Percentiles rank a stretch among this genome's conserved stretches.
Evolutionary conservation across 1,284 basidiomycete genomes (phyloP).

Genomic region (Ganoderma meredithae): DNA sequence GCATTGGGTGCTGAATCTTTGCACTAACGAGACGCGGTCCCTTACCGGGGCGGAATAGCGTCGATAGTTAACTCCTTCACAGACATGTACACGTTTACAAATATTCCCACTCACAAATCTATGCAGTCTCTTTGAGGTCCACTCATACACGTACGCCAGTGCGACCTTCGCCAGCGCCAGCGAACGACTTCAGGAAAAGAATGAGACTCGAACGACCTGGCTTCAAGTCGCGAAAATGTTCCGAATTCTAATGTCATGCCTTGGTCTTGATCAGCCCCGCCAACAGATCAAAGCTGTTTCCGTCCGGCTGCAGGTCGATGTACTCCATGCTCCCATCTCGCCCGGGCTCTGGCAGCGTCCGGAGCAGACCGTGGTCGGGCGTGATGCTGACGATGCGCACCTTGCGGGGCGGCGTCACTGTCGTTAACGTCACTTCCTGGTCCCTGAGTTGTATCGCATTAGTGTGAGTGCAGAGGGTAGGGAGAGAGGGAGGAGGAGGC

Average conservation of each 20-base stretch:
- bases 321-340: constrained; percentile 45
- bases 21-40: too few species aligned
- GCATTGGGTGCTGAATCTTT: too few species aligned
- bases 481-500: constrained; percentile 41
- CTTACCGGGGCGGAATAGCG: too few species aligned
- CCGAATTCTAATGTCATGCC: constrained; percentile 11
- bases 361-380: constrained; percentile 85
- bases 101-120: too few species aligned
- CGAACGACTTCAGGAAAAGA: constrained; percentile 61
- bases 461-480: not conserved
- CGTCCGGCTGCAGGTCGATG: constrained; percentile 88
- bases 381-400: constrained; percentile 91
- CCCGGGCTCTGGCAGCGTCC: constrained; percentile 71
- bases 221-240: not conserved
- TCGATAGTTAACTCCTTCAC: too few species aligned
- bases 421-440: constrained; percentile 85
- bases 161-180: constrained; percentile 63
- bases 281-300: constrained; percentile 98
- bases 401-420: constrained; percentile 69
- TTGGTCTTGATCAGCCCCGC: constrained; percentile 85
- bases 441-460: constrained; percentile 58
- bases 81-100: too few species aligned
- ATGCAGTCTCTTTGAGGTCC: not conserved
- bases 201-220: too few species aligned
- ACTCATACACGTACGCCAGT: constrained; percentile 58